Evolutionary conservation across 305 asterid species (phyloP), one percentile per base, ranked within the genome.

Genomic region (Plantago lanceolata): DNA sequence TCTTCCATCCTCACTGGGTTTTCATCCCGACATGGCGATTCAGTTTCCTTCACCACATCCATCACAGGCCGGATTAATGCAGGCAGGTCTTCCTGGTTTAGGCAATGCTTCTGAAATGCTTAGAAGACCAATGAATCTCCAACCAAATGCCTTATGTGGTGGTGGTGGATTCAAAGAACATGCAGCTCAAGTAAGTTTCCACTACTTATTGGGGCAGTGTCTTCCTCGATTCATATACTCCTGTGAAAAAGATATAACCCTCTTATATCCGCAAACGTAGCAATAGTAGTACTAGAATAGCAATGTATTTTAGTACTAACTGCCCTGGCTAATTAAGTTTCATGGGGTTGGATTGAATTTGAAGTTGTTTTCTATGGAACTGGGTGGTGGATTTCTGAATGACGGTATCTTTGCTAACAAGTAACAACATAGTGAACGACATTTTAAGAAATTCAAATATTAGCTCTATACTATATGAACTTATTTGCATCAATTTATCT

Each of bases 1-100:
- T 66, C 76, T 80, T 31, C 61, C 91, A 50, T 73, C 92, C 48
- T 76, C 91, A 1, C 72, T 81, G 52, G 72, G 75, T 37, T 81
- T 87, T 69, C 78, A 77, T 16, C 84, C 88, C 18, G 91, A 89
- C 58, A 76, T 85, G 81, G 50, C 78, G 6, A 55, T 78, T 78
- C 75, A 76, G n/a, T 84, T 79, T 75, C 81, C 85, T 63, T 63
- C 76, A 1, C 58, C 82, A 59, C 92, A 83, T 71, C 79, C 75
- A 6, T 64, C 85, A 7, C 94, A 76, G 37, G 70, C 72, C 11
- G 84, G 84, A 49, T 64, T 81, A 47, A 73, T 78, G 67, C 94
- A 76, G 65, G 64, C 86, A 3, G 75, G 82, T 47, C 84, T 82
- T 55, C 75, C 74, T 33, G 78, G 75, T 49, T 57, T 72, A 26